Percentiles rank a stretch among this genome's conserved stretches.
phyloP scores from a whole-genome alignment of 106 monocot genomes.

The Iris macrosiphon region DNA sequence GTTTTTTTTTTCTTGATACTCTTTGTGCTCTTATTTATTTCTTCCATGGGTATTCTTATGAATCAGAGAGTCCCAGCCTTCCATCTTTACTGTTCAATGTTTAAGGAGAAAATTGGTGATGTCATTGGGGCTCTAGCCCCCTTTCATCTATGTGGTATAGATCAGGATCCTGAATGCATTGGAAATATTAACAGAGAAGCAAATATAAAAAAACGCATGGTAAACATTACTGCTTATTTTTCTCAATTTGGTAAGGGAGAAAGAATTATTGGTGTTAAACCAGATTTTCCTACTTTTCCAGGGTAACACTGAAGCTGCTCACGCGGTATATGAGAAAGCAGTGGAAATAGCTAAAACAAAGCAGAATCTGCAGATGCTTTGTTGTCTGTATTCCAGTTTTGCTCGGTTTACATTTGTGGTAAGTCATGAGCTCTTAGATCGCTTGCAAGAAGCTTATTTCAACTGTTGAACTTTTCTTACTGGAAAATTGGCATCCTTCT shows the following conservation, averaged over 20 bases:
- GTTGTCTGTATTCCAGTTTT: slow-evolving; percentile 55
- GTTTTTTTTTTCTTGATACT: too few relatives aligned
- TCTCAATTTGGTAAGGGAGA: neutral
- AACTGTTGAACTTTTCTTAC: too few relatives aligned
- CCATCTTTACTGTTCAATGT: slow-evolving; percentile 48
- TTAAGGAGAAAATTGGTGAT: slow-evolving; percentile 72
- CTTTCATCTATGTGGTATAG: slow-evolving; percentile 12
- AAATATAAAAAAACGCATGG: slow-evolving; percentile 85
- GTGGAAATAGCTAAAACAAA: slow-evolving; percentile 55
- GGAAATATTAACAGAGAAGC: slow-evolving; percentile 58
- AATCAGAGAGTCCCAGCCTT: slow-evolving; percentile 56
- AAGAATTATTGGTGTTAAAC: slow-evolving; percentile 3
- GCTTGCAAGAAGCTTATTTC: too few relatives aligned
- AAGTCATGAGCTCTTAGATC: too few relatives aligned
- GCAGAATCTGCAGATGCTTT: slow-evolving; percentile 31
- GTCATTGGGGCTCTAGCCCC: slow-evolving; percentile 41
- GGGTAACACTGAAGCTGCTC: slow-evolving; percentile 67
- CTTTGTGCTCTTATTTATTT: too few relatives aligned
- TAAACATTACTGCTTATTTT: slow-evolving; percentile 14
- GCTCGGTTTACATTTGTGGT: slow-evolving; percentile 70
- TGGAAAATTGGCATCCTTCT: too few relatives aligned
- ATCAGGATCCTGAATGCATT: slow-evolving; percentile 21
- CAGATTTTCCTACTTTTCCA: slow-evolving; percentile 20
- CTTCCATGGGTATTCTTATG: neutral
- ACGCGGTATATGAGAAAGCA: slow-evolving; percentile 64